Conservation (phyloP, 1,284 basidiomycete species). For the Austroboletus novae-zelandiae region DNA sequence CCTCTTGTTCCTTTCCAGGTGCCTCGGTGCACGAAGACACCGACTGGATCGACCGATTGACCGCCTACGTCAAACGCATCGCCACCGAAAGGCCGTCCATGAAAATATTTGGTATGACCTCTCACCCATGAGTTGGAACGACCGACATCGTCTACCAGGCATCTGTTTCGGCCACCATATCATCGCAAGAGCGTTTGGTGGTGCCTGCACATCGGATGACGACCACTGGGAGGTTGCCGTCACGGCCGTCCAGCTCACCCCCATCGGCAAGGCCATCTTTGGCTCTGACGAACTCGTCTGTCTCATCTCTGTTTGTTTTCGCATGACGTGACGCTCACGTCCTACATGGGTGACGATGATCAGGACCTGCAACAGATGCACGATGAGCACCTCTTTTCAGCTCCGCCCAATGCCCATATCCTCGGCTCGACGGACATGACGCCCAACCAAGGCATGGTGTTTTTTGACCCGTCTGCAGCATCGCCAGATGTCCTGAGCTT, state of each 20-base stretch:
- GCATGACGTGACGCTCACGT: neutral
- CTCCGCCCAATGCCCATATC: conserved; percentile 49
- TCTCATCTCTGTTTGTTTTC: no score
- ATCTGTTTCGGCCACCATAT: conserved; percentile 93
- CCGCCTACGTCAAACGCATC: conserved; percentile 52
- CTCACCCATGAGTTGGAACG: no score
- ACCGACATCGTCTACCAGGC: conserved; percentile 39
- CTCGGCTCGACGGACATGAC: conserved; percentile 64
- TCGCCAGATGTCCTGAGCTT: neutral
- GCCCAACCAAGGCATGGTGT: conserved; percentile 73
- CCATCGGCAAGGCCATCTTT: conserved; percentile 66
- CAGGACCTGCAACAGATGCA: conserved; percentile 83
- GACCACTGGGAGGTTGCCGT: conserved; percentile 77
- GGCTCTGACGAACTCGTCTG: conserved; percentile 38
- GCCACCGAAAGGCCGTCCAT: conserved; percentile 48
- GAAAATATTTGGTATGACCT: conserved; percentile 58
- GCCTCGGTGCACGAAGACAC: conserved; percentile 66
- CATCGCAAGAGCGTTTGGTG: conserved; percentile 74
- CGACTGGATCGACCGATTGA: conserved; percentile 74
- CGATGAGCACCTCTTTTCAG: conserved; percentile 70
- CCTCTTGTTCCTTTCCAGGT: conserved; percentile 33
- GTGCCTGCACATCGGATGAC: conserved; percentile 60
- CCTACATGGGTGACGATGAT: neutral
- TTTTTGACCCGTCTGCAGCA: conserved; percentile 29
- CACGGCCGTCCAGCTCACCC: conserved; percentile 60